phyloP scores from a whole-genome alignment of 2,329 filamentous ascomycete genomes.

The Verticillium albo-atrum region DNA sequence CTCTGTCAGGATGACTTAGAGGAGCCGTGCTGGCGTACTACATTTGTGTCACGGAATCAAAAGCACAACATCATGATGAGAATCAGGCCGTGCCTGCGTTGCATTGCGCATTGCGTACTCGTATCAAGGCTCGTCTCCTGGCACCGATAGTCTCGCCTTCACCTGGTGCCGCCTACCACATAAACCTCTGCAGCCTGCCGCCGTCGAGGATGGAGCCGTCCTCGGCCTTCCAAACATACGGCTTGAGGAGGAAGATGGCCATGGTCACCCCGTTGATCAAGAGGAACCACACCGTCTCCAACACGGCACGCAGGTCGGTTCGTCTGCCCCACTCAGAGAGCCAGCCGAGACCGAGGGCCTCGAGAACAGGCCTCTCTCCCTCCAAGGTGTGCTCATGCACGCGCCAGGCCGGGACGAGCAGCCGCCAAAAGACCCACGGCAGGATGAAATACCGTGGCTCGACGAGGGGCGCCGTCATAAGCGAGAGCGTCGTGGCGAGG shows the following conservation, averaged over 20 bases:
- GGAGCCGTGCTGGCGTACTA: background rate
- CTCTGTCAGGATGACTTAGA: background rate
- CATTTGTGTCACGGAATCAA: background rate
- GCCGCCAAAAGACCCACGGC: conserved; percentile 88
- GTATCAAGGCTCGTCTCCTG: background rate
- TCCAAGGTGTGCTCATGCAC: conserved; percentile 4
- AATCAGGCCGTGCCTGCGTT: background rate
- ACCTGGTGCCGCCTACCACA: conserved; percentile 55
- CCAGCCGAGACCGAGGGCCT: conserved; percentile 3
- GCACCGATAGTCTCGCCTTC: background rate
- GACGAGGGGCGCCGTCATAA: conserved; percentile 86
- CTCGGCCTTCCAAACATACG: conserved; percentile 60
- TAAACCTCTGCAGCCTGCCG: conserved; percentile 67
- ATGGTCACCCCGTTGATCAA: conserved; percentile 61
- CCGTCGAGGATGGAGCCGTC: conserved; percentile 48
- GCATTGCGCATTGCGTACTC: background rate
- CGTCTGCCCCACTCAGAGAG: conserved; percentile 10
- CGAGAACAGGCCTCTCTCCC: background rate
- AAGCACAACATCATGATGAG: background rate
- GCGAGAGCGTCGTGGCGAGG: conserved; percentile 67
- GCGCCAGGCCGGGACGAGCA: conserved; percentile 62
- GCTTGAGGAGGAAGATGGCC: conserved; percentile 65
- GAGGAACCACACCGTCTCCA: conserved; percentile 68
- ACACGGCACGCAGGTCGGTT: conserved; percentile 42
- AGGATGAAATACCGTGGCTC: conserved; percentile 96